Evolutionary conservation across 2,329 filamentous ascomycete species (phyloP).

Genomic region (Pestalotiopsis sp.): DNA sequence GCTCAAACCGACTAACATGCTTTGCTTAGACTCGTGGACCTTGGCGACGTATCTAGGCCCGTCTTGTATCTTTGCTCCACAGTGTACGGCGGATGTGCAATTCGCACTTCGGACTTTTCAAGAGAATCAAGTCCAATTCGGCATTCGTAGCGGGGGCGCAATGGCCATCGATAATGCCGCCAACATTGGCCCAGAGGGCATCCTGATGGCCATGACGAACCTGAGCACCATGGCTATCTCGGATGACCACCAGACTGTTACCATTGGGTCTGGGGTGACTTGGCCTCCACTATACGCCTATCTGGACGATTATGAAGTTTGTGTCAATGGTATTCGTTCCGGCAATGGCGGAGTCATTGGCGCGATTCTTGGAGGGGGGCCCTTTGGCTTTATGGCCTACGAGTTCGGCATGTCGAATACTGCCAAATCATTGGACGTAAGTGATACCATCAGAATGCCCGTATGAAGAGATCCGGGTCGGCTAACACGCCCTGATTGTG

Average conservation of each 20-base stretch:
- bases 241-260: background rate
- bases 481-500: background rate
- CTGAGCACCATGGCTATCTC: background rate
- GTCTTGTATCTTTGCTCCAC: background rate
- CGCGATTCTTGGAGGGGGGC: background rate
- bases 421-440: background rate
- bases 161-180: slow-evolving; percentile 1
- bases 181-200: background rate
- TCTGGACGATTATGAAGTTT: background rate
- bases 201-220: background rate
- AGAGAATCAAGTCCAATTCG: background rate
- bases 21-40: background rate
- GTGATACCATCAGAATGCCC: background rate
- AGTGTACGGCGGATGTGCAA: background rate
- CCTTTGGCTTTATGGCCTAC: background rate
- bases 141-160: background rate
- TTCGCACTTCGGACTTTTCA: background rate
- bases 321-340: background rate
- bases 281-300: background rate
- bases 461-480: background rate
- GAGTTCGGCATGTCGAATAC: background rate
- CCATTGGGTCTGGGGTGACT: background rate
- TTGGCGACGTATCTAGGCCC: background rate
- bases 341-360: background rate
- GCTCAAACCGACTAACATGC: background rate